A percentile compares a stretch with the other conserved stretches of the same genome.
Evolutionary conservation across 1,139 yeast species (phyloP).

Genomic region (Blastobotrys buckinghamii): DNA sequence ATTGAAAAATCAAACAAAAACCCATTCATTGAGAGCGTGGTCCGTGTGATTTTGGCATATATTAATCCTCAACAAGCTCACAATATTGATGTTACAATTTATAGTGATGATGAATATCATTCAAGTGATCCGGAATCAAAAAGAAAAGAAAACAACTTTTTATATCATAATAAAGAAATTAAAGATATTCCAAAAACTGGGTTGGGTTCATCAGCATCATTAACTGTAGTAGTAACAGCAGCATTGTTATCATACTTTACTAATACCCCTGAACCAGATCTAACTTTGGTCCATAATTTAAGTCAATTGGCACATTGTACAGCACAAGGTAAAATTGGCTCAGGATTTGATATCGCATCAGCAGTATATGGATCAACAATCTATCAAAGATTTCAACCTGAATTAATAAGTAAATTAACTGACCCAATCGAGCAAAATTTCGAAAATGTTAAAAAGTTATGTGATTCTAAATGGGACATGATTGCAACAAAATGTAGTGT

Average conservation of each 20-base stretch:
- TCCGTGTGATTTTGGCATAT: constrained; percentile 52
- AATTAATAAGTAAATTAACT: constrained; percentile 14
- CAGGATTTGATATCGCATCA: constrained; percentile 95
- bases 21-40: constrained; percentile 71
- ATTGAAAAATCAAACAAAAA: constrained; percentile 35
- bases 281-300: constrained; percentile 55
- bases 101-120: constrained; percentile 86
- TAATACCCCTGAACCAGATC: constrained; percentile 25
- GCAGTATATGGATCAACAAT: constrained; percentile 88
- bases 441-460: constrained; percentile 26
- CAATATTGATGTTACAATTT: constrained; percentile 51
- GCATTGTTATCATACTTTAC: constrained; percentile 51
- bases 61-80: constrained; percentile 31
- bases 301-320: constrained; percentile 88
- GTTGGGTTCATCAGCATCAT: constrained; percentile 91
- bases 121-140: constrained; percentile 44
- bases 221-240: constrained; percentile 74
- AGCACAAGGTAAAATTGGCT: constrained; percentile 93
- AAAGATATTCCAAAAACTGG: constrained; percentile 87
- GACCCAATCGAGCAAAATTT: constrained; percentile 4
- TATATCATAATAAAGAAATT: constrained; percentile 53
- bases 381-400: constrained; percentile 58
- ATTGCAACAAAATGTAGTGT: constrained; percentile 48
- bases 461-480: constrained; percentile 58
- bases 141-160: constrained; percentile 39